Evolutionary conservation across 2,329 filamentous ascomycete genomes (phyloP).

Genomic region (Aureobasidium uvarum): DNA sequence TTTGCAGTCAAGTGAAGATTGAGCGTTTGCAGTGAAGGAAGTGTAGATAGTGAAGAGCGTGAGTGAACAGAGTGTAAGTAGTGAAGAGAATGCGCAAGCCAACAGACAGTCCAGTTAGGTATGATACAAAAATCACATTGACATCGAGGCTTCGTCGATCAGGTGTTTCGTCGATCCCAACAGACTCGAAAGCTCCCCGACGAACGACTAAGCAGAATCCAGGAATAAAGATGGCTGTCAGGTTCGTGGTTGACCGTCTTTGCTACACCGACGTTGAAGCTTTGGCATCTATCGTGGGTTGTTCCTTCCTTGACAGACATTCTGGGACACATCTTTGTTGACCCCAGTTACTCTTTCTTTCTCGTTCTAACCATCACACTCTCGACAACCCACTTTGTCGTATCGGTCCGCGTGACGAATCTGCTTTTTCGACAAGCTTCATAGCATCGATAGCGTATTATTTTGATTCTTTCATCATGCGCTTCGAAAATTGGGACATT

Average conservation of each 20-base stretch:
- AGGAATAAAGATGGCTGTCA: not conserved
- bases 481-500: slow-evolving; percentile 83
- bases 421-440: not conserved
- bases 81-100: too few relatives aligned
- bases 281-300: not conserved
- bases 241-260: not conserved
- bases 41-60: too few relatives aligned
- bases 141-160: too few relatives aligned
- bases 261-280: not conserved
- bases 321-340: not conserved
- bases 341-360: not conserved
- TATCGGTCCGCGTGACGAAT: not conserved
- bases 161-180: too few relatives aligned
- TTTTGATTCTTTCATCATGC: slow-evolving; percentile 56
- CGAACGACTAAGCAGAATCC: too few relatives aligned
- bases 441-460: slow-evolving; percentile 23
- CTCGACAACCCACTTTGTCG: not conserved
- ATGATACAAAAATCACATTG: too few relatives aligned
- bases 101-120: too few relatives aligned
- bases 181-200: too few relatives aligned
- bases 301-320: not conserved
- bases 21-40: too few relatives aligned
- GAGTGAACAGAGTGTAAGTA: too few relatives aligned
- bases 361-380: not conserved
- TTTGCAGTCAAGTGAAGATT: too few relatives aligned